Conservation (phyloP, 176 grass and related monocot species). For the Elymus sibiricus region DNA sequence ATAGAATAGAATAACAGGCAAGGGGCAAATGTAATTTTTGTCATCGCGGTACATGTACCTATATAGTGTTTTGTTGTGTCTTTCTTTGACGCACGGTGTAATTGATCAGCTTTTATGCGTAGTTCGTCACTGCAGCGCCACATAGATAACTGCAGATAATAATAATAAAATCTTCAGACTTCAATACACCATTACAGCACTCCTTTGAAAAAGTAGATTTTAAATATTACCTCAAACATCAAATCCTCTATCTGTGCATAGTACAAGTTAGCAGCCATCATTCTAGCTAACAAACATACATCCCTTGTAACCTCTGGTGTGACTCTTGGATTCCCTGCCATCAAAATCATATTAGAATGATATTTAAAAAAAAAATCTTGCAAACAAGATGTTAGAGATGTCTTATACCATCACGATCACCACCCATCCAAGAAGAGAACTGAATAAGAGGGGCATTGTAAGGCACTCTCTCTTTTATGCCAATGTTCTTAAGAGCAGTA, state of each 20-base stretch:
- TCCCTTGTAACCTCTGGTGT: constrained; percentile 98
- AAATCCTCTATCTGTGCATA: constrained; percentile 97
- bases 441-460: constrained; percentile 96
- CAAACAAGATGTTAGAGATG: constrained; percentile 9
- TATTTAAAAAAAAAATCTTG: neutral
- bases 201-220: neutral
- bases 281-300: constrained; percentile 93
- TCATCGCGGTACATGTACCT: constrained; percentile 45
- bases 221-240: constrained; percentile 85
- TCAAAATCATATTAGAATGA: constrained; percentile 27
- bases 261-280: constrained; percentile 95
- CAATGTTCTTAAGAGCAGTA: constrained; percentile 93
- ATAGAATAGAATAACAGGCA: neutral
- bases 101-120: constrained; percentile 50
- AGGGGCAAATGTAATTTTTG: neutral
- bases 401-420: constrained; percentile 82
- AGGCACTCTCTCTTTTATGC: constrained; percentile 83
- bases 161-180: constrained; percentile 25
- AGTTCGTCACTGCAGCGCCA: constrained; percentile 96
- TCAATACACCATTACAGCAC: constrained; percentile 5
- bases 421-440: constrained; percentile 99
- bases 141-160: constrained; percentile 75
- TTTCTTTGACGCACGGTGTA: constrained; percentile 72
- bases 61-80: constrained; percentile 90
- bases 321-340: constrained; percentile 91